A percentile compares a stretch with the other conserved stretches of the same genome.
phyloP scores from a whole-genome alignment of 495 filamentous ascomycete genomes.

The Xylaria scruposa region DNA sequence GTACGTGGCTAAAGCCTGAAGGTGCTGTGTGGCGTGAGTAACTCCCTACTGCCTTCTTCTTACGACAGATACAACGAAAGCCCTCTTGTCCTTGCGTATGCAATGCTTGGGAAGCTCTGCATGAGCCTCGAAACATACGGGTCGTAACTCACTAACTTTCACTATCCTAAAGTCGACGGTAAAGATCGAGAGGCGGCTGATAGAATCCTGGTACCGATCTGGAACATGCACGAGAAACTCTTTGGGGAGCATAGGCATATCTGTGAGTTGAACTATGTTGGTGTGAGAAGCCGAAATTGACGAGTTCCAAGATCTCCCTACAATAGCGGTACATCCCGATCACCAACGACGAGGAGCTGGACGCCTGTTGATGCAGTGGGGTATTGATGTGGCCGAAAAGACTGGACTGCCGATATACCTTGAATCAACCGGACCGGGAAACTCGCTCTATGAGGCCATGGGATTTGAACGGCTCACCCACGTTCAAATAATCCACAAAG shows the following conservation, averaged over 20 bases:
- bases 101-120: not conserved
- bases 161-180: slow-evolving; percentile 30
- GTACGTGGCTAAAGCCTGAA: slow-evolving; percentile 33
- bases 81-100: not conserved
- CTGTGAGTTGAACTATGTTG: slow-evolving; percentile 37
- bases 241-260: slow-evolving; percentile 38
- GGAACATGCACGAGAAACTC: slow-evolving; percentile 42
- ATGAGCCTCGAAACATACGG: not conserved
- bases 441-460: slow-evolving; percentile 42
- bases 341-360: slow-evolving; percentile 49
- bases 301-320: slow-evolving; percentile 38
- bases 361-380: slow-evolving; percentile 51
- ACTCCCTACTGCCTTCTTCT: not conserved
- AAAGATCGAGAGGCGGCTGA: slow-evolving; percentile 42
- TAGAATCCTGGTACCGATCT: slow-evolving; percentile 36
- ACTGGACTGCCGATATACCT: slow-evolving; percentile 49
- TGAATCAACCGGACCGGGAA: slow-evolving; percentile 50
- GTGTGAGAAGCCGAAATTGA: not conserved
- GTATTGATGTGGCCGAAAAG: slow-evolving; percentile 49
- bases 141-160: not conserved
- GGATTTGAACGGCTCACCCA: slow-evolving; percentile 35
- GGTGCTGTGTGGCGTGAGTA: slow-evolving; percentile 37
- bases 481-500: slow-evolving; percentile 32
- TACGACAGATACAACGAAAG: not conserved
- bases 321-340: slow-evolving; percentile 44